Evolutionary conservation across 306 rosid species (phyloP).

Genomic region (Rubus parviflorus): DNA sequence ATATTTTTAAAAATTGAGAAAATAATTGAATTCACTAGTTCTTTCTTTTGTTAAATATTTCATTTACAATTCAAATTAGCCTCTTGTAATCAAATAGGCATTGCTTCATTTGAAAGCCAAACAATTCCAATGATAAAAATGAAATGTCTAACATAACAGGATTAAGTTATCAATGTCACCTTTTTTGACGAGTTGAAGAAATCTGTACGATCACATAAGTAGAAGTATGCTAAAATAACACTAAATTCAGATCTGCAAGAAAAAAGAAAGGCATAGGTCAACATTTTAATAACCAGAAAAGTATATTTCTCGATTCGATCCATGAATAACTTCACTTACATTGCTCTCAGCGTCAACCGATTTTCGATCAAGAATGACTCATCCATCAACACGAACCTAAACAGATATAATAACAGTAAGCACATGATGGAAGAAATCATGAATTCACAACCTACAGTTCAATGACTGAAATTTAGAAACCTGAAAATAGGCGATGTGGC

Average conservation of each 20-base stretch:
- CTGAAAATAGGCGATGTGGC: slow-evolving; percentile 55
- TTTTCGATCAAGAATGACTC: slow-evolving; percentile 75
- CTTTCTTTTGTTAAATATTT: not conserved
- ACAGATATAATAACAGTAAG: slow-evolving; percentile 12
- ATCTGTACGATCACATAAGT: slow-evolving; percentile 86
- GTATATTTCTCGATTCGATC: slow-evolving; percentile 5
- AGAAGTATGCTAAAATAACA: slow-evolving; percentile 67
- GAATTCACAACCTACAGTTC: slow-evolving; percentile 20
- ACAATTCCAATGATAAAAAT: not conserved
- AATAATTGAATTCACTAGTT: not conserved
- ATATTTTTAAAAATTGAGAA: not conserved
- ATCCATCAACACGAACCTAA: slow-evolving; percentile 82
- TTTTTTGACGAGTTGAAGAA: slow-evolving; percentile 71
- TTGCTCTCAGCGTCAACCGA: slow-evolving; percentile 87
- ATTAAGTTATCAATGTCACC: slow-evolving; percentile 41
- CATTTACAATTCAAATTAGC: not conserved
- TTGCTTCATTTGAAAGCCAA: slow-evolving; percentile 1
- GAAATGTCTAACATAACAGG: slow-evolving; percentile 14
- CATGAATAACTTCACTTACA: slow-evolving; percentile 56
- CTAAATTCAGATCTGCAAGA: slow-evolving; percentile 78
- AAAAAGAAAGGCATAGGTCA: slow-evolving; percentile 17
- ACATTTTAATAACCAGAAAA: slow-evolving; percentile 20
- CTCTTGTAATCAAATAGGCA: slow-evolving; percentile 2
- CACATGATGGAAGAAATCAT: slow-evolving; percentile 23
- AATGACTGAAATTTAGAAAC: slow-evolving; percentile 31